Base-by-base conservation (phyloP, 176 grass and related monocot species). In the Chrysopogon serrulatus region DNA sequence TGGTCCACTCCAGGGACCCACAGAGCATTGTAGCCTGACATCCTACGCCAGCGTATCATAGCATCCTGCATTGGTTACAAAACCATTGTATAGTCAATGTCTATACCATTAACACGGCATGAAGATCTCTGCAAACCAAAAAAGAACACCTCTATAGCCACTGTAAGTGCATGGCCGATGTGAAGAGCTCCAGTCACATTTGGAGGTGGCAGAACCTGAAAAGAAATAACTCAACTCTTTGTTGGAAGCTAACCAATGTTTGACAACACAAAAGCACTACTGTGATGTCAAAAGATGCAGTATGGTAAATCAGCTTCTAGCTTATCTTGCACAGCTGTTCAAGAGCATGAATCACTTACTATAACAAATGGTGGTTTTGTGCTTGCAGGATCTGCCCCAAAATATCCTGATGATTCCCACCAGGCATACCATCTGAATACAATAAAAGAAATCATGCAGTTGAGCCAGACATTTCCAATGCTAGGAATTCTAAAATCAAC, bases 1-100 rank as follows among this genome's bases (percentile, higher is more conserved):
- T 97, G 94, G 90, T 97, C 94, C 63, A 97, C 91, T 77, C 94
- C 94, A 65, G 95, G 95, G 4, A 98, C 82, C 95, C 95, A 98
- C 33, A 98, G 60, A 74, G 89, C 84, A 83, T 98, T 98, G 64
- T 95, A 95, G 31, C 92, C 94, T 47, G 94, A 97, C 94, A 97
- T 97, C 79, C 94, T 90, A 63, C 85, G 43, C 94, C 94, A 97
- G 2, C 95, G 84, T 42, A 98, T 95, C 84, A 98, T 87, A 71
- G 90, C 80, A 80, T 95, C 95, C 95, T 98, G 70, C 28, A 91
- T 92, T 73, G 32, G 9, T 80, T 80, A 73, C 57, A 53, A 23
- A 62, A 77, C 30, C 31, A 77, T 49, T 83, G 23, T 56, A 62
- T 43, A 54, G 5, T 40, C 62, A 84, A 81, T 71, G 62, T 9